Evolutionary conservation across 495 filamentous ascomycete species (phyloP).

Genomic region (Cercophora sp.): DNA sequence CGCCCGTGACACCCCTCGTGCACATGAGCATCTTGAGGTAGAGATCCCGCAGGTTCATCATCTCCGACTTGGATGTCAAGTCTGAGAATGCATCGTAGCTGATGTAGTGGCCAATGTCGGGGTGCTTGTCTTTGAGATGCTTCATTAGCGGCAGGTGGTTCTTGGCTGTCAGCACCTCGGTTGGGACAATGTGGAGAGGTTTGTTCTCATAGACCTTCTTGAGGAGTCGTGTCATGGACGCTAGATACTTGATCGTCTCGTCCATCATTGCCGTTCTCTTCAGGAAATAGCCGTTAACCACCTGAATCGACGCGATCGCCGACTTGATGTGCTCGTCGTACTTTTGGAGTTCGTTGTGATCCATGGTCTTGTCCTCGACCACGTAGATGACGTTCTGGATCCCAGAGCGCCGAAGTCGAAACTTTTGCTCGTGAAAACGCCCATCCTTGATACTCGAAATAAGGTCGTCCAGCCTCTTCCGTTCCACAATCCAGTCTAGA

Average conservation of each 20-base stretch:
- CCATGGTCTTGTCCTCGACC: conserved; percentile 67
- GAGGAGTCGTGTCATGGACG: conserved; percentile 68
- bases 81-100: conserved; percentile 69
- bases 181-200: conserved; percentile 58
- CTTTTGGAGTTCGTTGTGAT: conserved; percentile 41
- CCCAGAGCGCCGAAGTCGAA: conserved; percentile 66
- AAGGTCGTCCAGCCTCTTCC: conserved; percentile 79
- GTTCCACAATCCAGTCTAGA: conserved; percentile 77
- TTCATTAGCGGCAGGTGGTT: conserved; percentile 67
- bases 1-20: conserved; percentile 68
- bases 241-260: conserved; percentile 75
- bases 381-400: conserved; percentile 75
- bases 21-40: conserved; percentile 90
- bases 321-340: conserved; percentile 66
- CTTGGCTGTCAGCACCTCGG: conserved; percentile 58
- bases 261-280: conserved; percentile 74
- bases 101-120: conserved; percentile 55
- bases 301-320: conserved; percentile 75
- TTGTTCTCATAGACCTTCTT: conserved; percentile 60
- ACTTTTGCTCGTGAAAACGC: conserved; percentile 83
- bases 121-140: conserved; percentile 46
- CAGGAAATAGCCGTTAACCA: conserved; percentile 78
- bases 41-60: conserved; percentile 67
- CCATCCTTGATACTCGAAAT: conserved; percentile 77
- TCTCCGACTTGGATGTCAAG: conserved; percentile 69